Conservation (phyloP, 371 early-diverging fungal genomes). For the Mucor ambiguus region DNA sequence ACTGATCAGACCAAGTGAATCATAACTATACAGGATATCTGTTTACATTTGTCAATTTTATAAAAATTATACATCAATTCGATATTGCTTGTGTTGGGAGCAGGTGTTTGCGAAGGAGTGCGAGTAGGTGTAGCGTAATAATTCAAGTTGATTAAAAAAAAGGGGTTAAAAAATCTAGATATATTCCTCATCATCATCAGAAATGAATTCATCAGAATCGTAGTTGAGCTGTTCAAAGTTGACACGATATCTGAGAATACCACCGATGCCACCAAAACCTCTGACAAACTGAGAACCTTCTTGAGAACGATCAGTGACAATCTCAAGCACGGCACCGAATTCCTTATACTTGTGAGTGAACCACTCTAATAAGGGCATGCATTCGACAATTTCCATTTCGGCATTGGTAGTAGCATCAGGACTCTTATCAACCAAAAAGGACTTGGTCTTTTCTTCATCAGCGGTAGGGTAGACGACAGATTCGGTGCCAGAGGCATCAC, state of each 20-base stretch:
- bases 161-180: constrained; percentile 5
- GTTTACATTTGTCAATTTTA: not conserved
- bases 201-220: constrained; percentile 51
- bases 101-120: not conserved
- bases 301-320: constrained; percentile 97
- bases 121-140: not conserved
- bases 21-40: not conserved
- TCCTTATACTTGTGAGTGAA: constrained; percentile 98
- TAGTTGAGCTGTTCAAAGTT: constrained; percentile 67
- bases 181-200: constrained; percentile 39
- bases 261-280: constrained; percentile 99
- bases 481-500: constrained; percentile 72
- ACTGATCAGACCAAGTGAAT: not conserved
- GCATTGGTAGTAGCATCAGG: constrained; percentile 45
- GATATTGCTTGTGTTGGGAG: not conserved
- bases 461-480: constrained; percentile 76
- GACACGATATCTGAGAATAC: constrained; percentile 95
- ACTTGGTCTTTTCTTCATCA: constrained; percentile 82
- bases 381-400: constrained; percentile 83
- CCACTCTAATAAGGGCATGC: constrained; percentile 94
- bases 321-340: constrained; percentile 92
- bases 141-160: constrained; percentile 4
- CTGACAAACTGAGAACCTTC: constrained; percentile 99
- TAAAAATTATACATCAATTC: constrained; percentile 2
- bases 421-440: constrained; percentile 50